Percentiles rank a stretch among this genome's conserved stretches.
Evolutionary conservation across 116 monocot genomes (phyloP).

Genomic region (Zostera marina): DNA sequence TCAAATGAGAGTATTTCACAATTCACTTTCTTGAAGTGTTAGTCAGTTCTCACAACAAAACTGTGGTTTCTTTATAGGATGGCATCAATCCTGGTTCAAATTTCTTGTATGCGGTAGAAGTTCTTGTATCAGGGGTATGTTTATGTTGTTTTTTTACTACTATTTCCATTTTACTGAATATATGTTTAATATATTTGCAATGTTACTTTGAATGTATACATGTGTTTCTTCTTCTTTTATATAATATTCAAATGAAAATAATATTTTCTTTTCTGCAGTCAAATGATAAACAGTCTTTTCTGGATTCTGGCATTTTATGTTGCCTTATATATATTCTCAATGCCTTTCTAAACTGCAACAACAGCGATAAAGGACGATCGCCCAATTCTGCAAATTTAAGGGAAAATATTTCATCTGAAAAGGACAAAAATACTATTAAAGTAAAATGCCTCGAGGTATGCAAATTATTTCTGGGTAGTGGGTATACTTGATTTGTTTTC

Average conservation of each 20-base stretch:
- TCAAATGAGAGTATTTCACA: neutral
- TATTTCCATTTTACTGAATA: neutral
- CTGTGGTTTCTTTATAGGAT: constrained; percentile 34
- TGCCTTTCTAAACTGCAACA: constrained; percentile 56
- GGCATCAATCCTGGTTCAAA: constrained; percentile 72
- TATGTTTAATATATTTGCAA: too few relatives aligned
- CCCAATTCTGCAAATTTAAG: constrained; percentile 7
- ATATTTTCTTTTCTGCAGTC: constrained; percentile 28
- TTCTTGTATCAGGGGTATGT: constrained; percentile 86
- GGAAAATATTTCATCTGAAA: constrained; percentile 24
- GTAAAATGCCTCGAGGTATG: constrained; percentile 73
- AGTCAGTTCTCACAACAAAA: neutral
- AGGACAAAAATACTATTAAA: constrained; percentile 18
- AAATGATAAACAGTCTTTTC: constrained; percentile 74
- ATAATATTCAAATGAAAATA: too few relatives aligned
- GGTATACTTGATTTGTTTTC: too few relatives aligned
- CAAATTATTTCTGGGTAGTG: neutral
- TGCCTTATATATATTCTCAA: constrained; percentile 87
- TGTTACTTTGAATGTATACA: too few relatives aligned
- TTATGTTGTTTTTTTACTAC: neutral
- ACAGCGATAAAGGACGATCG: constrained; percentile 19
- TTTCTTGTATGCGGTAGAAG: constrained; percentile 83
- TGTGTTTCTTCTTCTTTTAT: too few relatives aligned
- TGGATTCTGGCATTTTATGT: constrained; percentile 94
- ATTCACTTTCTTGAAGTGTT: neutral